phyloP scores from a whole-genome alignment of 208 protist genomes.

The Trichomonas tenax region DNA sequence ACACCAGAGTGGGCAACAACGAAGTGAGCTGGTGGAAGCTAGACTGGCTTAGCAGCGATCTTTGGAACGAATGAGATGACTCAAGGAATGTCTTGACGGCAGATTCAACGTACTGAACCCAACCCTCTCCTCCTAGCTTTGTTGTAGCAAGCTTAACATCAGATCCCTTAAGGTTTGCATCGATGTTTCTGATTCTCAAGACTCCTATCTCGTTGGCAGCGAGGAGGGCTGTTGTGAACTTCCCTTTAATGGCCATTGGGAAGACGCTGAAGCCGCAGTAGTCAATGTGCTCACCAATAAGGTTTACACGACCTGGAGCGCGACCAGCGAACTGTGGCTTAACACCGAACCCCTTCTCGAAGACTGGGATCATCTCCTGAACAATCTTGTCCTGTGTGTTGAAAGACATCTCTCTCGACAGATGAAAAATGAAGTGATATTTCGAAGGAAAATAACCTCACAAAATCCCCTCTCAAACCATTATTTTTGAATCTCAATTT shows the following conservation, averaged over 20 bases:
- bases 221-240: neutral
- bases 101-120: neutral
- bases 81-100: neutral
- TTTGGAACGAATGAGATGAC: neutral
- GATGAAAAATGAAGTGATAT: neutral
- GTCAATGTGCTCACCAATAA: conserved; percentile 50
- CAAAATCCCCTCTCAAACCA: neutral
- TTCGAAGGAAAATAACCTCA: neutral
- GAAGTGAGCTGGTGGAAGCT: neutral
- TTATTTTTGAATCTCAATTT: neutral
- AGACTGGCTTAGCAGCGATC: neutral
- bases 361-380: neutral
- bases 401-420: neutral
- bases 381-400: neutral
- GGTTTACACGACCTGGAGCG: conserved; percentile 43
- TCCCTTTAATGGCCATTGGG: conserved; percentile 35
- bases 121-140: neutral
- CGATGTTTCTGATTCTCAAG: neutral
- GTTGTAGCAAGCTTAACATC: neutral
- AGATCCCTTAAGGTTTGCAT: neutral
- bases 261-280: conserved; percentile 43
- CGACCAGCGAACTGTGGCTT: conserved; percentile 9
- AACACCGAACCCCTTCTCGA: neutral
- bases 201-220: neutral
- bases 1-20: neutral